Evolutionary conservation across 208 protist species (phyloP), one percentile per base, ranked within the genome.

Genomic region (Leishmania tarentolae): DNA sequence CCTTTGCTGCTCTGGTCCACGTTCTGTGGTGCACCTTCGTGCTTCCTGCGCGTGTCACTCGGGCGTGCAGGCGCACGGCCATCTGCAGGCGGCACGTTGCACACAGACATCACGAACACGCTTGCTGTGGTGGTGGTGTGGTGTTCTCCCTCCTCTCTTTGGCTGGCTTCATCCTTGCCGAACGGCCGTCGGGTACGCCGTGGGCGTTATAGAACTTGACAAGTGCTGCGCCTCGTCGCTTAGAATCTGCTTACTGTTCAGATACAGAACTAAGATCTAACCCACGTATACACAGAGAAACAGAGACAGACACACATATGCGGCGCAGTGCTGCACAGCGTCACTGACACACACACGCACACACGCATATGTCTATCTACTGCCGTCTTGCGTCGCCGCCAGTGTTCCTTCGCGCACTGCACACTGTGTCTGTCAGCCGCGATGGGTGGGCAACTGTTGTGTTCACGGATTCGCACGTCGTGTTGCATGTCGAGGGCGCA

Each of bases 281-380:
- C n/a, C 28, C n/a, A 28, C 24, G 31, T 13, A 7, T 31, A 68
- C 31, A 3, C 15, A 35, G 53, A 74, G 35, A 37, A 21, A 47
- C 56, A 40, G 50, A 37, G 69, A 21, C 17, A 3, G 2, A 42
- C 40, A 63, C 28, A 52, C 7, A 21, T 31, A 21, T 47, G 40
- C 66, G 1, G 15, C 21, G 40, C 31, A 31, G 66, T 42, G n/a
- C 68, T 15, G 35, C 65, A 9, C 37, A 42, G 35, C 40, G 31
- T n/a, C 4, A 80, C 24, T 42, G 42, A 70, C 8, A 77, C 59
- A 46, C 65, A 1, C 40, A 13, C 37, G 40, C 44, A 70, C 31
- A 42, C 71, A 97, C 44, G 57, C 31, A 42, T 66, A 97, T 97
- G 94, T 96, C 92, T 0, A 85, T 97, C 24, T 90, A 93, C 75